Evolutionary conservation across 345 rosid species (phyloP), one percentile per base, ranked within the genome.

Genomic region (Odontarrhena argentea): DNA sequence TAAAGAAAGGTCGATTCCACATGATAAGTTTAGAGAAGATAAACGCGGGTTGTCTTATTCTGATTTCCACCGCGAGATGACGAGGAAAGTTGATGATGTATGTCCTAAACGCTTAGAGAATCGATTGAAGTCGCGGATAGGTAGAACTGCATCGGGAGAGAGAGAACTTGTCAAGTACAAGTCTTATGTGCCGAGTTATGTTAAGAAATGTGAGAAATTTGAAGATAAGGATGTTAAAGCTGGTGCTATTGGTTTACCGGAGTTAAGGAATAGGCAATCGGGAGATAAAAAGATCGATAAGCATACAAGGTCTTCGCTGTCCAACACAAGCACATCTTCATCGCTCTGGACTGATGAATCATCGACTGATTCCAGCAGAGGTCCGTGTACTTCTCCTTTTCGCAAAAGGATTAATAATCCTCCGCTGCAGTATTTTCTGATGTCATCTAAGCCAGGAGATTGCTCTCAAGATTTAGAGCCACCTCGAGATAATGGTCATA

Each of bases 121-220:
- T 69, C 75, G 71, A 24, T 60, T 63, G 15, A 82, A 73, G 60
- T 74, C 65, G 3, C 43, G 54, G 37, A 57, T 65, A 32, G 61
- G 70, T 55, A 75, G 70, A 67, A 74, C 78, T 0, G 54, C 78
- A 0, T 74, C 78, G 0, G 73, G 78, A 24, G 78, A 74, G 24
- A 55, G 78, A 50, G 74, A 68, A 2, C 44, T 55, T 56, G 87
- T 90, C 34, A 93, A 84, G 70, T 83, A 84, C 76, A 90, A 88
- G 91, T 88, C 96, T 0, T 81, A 81, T 38, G 76, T 93, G 71
- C 96, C 97, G 38, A 83, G 81, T 74, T 93, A 83, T 81, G 66
- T 85, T 40, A 85, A 84, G 86, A 79, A 73, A 75, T 79, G 83
- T 43, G 78, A 77, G 42, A 74, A 76, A 3, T 77, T 45, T 40